Conservation (phyloP, 257 asterid species). For the Gardenia jasminoides region DNA sequence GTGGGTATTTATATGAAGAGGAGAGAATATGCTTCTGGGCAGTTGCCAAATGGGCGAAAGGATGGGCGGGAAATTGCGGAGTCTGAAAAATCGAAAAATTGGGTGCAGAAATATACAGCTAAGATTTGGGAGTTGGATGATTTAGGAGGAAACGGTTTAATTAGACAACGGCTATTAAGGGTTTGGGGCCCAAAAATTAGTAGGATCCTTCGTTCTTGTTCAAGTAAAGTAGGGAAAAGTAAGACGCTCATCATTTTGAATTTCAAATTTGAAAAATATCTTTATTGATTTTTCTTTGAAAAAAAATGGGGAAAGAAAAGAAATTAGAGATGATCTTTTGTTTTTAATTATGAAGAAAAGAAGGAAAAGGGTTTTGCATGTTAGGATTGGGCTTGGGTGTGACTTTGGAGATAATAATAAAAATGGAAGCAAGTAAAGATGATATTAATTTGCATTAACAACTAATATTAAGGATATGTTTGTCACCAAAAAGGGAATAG, state of each 20-base stretch:
- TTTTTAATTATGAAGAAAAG: no score
- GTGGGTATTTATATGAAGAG: background rate
- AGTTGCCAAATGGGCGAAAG: conserved; percentile 12
- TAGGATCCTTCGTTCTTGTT: background rate
- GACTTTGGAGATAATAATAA: no score
- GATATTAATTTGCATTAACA: no score
- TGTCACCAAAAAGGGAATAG: no score
- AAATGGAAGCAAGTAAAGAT: no score
- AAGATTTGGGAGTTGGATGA: no score
- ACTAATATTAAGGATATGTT: no score
- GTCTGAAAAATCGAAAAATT: background rate
- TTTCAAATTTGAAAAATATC: conserved; percentile 2
- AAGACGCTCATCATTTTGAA: conserved; percentile 16
- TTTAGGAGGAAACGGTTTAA: background rate
- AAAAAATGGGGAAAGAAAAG: no score
- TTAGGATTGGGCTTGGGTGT: no score
- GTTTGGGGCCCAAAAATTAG: conserved; percentile 4
- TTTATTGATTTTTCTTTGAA: background rate
- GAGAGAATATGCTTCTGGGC: background rate
- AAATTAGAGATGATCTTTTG: background rate
- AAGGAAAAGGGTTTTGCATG: no score
- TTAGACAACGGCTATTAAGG: background rate
- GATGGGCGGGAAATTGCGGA: conserved; percentile 17
- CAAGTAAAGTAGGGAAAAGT: background rate
- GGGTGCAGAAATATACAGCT: background rate